These are phyloP conservation scores for Acorus gramineus DNA, from an alignment of 106 monocot genomes.

Conservation along the genomic window DNA sequence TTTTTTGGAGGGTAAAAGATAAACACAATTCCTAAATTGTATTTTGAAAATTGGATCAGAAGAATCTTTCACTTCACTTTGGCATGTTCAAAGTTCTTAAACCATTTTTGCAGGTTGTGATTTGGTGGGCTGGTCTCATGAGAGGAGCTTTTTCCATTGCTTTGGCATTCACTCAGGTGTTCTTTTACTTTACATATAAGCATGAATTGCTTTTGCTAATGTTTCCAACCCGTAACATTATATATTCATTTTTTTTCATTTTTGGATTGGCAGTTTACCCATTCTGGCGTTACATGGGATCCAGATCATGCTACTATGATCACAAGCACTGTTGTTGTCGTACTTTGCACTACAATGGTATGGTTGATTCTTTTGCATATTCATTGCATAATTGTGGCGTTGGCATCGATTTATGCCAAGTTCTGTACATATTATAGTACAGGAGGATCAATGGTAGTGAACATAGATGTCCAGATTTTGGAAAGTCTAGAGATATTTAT, in stretches of 20 bases:
- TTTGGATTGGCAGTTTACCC: conserved; percentile 41
- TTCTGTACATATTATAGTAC: too few species aligned
- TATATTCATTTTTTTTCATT: too few species aligned
- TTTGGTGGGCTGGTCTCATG: conserved; percentile 98
- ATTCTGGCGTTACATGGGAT: conserved; percentile 60
- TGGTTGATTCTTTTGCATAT: neutral
- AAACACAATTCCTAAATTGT: too few species aligned
- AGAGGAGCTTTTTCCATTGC: conserved; percentile 89
- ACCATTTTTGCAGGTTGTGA: conserved; percentile 39
- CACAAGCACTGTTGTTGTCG: conserved; percentile 73
- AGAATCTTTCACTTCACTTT: too few species aligned
- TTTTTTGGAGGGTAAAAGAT: too few species aligned
- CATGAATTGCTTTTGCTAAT: too few species aligned
- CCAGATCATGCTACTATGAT: conserved; percentile 80
- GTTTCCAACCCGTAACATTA: too few species aligned
- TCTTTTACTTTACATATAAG: neutral
- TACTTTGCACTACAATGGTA: conserved; percentile 87
- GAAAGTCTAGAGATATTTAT: too few species aligned
- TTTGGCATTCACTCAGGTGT: conserved; percentile 71
- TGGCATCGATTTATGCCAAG: neutral
- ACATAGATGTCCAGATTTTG: too few species aligned
- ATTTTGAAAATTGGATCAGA: too few species aligned
- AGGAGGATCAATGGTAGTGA: too few species aligned
- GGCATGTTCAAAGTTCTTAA: too few species aligned
- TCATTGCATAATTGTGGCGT: neutral